Percentiles rank a stretch among this genome's conserved stretches.
Evolutionary conservation across 129 eudicot genomes (phyloP).

Genomic region (Sambucus nigra): DNA sequence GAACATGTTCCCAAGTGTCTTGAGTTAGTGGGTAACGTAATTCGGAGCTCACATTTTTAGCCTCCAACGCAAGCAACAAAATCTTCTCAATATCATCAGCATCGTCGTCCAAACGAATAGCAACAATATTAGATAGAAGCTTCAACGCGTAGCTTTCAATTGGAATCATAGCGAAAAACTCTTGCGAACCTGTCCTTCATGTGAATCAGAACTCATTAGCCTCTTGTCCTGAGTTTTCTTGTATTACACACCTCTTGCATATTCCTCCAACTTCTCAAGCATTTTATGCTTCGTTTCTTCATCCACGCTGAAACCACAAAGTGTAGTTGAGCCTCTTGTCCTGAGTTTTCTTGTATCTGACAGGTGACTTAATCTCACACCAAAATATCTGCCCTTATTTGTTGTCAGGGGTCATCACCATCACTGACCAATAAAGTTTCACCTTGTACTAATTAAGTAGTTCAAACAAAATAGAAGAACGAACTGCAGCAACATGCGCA

Average conservation of each 20-base stretch:
- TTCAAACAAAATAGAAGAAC: slow-evolving; percentile 49
- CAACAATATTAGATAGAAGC: slow-evolving; percentile 62
- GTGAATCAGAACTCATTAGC: slow-evolving; percentile 69
- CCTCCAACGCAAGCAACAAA: slow-evolving; percentile 38
- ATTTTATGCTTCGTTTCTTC: slow-evolving; percentile 46
- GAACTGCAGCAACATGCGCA: slow-evolving; percentile 49
- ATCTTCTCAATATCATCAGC: slow-evolving; percentile 47
- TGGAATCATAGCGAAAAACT: slow-evolving; percentile 63
- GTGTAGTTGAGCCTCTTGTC: slow-evolving; percentile 60
- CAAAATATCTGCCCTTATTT: slow-evolving; percentile 70
- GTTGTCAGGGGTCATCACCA: slow-evolving; percentile 81
- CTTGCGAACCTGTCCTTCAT: slow-evolving; percentile 90
- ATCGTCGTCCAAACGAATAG: slow-evolving; percentile 59
- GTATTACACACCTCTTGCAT: slow-evolving; percentile 81
- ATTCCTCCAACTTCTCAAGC: slow-evolving; percentile 44
- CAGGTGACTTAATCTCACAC: slow-evolving; percentile 56
- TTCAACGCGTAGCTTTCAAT: slow-evolving; percentile 78
- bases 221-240: slow-evolving; percentile 75
- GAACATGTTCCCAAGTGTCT: slow-evolving; percentile 50
- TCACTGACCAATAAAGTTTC: slow-evolving; percentile 74
- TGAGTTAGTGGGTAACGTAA: slow-evolving; percentile 34
- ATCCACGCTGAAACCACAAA: slow-evolving; percentile 74
- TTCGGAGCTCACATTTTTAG: slow-evolving; percentile 9
- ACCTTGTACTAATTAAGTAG: slow-evolving; percentile 59
- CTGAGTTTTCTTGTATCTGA: too few species aligned